Percentiles rank a stretch among this genome's conserved stretches.
Evolutionary conservation across 768 basidiomycete species (phyloP).

Genomic region (Mrakia blollopis): DNA sequence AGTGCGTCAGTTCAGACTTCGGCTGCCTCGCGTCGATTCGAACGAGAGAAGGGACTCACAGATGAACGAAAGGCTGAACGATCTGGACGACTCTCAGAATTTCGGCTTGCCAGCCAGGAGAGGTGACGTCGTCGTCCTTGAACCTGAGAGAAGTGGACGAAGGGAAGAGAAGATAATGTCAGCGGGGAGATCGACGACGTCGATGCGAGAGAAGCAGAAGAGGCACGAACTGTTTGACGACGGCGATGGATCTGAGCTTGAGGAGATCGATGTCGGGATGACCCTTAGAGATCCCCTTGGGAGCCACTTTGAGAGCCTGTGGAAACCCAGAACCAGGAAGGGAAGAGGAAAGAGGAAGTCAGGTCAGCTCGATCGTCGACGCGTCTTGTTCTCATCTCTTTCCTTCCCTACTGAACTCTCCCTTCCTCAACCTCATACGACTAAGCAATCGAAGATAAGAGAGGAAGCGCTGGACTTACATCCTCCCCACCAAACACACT

Average conservation of each 20-base stretch:
- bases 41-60: slow-evolving; percentile 31
- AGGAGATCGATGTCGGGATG: slow-evolving; percentile 83
- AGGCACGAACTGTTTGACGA: slow-evolving; percentile 55
- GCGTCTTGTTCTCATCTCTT: neutral
- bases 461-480: slow-evolving; percentile 45
- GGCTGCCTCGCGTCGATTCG: too few species aligned
- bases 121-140: slow-evolving; percentile 65
- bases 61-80: slow-evolving; percentile 68
- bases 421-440: neutral
- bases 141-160: slow-evolving; percentile 52
- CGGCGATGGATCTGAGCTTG: slow-evolving; percentile 72
- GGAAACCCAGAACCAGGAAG: neutral
- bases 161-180: slow-evolving; percentile 11
- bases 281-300: slow-evolving; percentile 29
- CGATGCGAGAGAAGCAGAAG: neutral
- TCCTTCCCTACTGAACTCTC: too few species aligned
- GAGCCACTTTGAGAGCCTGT: slow-evolving; percentile 30
- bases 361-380: neutral
- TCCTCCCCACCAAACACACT: slow-evolving; percentile 85
- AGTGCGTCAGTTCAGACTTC: too few species aligned
- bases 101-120: slow-evolving; percentile 60
- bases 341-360: neutral
- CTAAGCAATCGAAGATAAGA: slow-evolving; percentile 41
- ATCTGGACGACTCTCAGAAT: slow-evolving; percentile 56
- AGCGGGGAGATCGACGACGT: too few species aligned